phyloP scores from a whole-genome alignment of 23 red algal species.

The Gracilariopsis chorda region DNA sequence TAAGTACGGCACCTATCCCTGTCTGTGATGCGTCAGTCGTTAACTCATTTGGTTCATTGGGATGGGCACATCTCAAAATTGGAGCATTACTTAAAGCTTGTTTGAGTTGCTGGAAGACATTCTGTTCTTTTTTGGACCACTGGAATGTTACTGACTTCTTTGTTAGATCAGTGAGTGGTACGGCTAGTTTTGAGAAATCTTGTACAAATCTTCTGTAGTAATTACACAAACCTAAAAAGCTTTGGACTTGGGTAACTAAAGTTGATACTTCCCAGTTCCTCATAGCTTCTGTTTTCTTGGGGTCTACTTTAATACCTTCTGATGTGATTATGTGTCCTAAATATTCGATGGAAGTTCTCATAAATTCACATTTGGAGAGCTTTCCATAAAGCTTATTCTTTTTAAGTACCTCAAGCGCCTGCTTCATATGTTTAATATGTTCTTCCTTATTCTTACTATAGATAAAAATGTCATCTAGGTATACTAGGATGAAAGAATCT shows the following conservation, averaged over 20 bases:
- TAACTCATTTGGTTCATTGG: background rate
- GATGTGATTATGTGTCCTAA: background rate
- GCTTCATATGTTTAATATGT: background rate
- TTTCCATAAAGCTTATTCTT: background rate
- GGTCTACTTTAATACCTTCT: background rate
- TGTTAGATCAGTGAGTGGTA: background rate
- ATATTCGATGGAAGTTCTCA: slow-evolving; percentile 7
- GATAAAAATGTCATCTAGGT: background rate
- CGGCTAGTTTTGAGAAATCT: background rate
- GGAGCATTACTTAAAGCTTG: background rate
- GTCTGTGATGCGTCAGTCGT: background rate
- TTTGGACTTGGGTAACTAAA: background rate
- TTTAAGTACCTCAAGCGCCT: background rate
- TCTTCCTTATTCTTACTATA: slow-evolving; percentile 8
- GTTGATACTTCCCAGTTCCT: background rate
- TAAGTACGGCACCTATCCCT: background rate
- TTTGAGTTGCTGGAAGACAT: background rate
- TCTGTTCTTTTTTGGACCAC: background rate
- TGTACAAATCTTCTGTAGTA: slow-evolving; percentile 29
- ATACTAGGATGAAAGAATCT: slow-evolving; percentile 23
- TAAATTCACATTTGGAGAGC: background rate
- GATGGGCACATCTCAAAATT: background rate
- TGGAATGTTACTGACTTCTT: background rate
- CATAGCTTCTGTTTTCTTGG: slow-evolving; percentile 24
- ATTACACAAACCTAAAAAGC: background rate